Percentiles rank a stretch among this genome's conserved stretches.
These are phyloP conservation scores for Hortiboletus flavorubellus DNA, from an alignment of 768 basidiomycete species.

Conservation along the genomic window DNA sequence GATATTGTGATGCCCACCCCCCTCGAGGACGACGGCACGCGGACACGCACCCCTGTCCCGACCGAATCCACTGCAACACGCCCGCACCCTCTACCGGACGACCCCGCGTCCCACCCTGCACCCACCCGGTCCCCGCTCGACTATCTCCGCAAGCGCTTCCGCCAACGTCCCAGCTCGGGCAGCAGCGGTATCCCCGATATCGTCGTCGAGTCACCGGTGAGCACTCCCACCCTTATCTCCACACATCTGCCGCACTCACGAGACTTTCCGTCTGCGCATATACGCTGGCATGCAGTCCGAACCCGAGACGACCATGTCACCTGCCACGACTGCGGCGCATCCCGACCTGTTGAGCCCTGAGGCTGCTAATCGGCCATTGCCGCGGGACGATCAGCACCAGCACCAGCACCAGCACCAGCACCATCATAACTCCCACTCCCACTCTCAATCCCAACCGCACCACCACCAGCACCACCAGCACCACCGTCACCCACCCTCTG, in stretches of 20 bases:
- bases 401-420: constrained; percentile 1
- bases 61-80: constrained; percentile 4
- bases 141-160: constrained; percentile 26
- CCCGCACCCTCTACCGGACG: constrained; percentile 1
- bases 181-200: constrained; percentile 39
- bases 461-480: background rate
- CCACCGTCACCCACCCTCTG: background rate
- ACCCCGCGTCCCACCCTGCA: constrained; percentile 3
- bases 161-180: constrained; percentile 32
- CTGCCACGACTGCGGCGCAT: constrained; percentile 28
- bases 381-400: constrained; percentile 11
- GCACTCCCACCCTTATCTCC: background rate
- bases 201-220: constrained; percentile 47
- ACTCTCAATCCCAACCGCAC: background rate
- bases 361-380: constrained; percentile 30
- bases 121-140: constrained; percentile 21
- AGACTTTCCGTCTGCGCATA: background rate
- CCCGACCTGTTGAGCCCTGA: constrained; percentile 45
- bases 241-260: background rate
- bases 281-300: constrained; percentile 33
- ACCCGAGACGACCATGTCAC: constrained; percentile 36
- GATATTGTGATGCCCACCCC: constrained; percentile 31
- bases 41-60: constrained; percentile 14
- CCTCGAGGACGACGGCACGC: constrained; percentile 14
- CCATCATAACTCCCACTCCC: background rate